Evolutionary conservation across 352 stramenopile genomes (phyloP).

Genomic region (Phytophthora sp.): DNA sequence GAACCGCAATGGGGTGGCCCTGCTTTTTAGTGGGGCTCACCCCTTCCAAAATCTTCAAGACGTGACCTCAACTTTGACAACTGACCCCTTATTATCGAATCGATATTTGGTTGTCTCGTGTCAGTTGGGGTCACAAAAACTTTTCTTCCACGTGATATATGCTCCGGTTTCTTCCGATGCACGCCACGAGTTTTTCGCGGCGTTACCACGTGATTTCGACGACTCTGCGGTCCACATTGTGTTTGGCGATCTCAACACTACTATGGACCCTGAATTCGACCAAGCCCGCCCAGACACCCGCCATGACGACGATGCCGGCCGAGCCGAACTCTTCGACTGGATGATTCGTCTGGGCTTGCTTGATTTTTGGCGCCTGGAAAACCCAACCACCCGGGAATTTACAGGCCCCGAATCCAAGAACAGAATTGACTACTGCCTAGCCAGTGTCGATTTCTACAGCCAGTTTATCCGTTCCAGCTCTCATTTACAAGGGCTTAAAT

Average conservation of each 20-base stretch:
- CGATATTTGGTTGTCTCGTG: too few relatives aligned
- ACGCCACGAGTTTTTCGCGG: neutral
- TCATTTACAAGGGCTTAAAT: neutral
- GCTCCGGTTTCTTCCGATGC: neutral
- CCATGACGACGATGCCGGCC: neutral
- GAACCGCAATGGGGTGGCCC: slow-evolving; percentile 3
- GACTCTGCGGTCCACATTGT: slow-evolving; percentile 1
- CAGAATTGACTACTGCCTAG: slow-evolving; percentile 1
- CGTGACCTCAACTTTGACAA: too few relatives aligned
- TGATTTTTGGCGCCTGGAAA: neutral
- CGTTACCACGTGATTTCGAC: neutral
- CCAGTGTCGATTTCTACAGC: neutral
- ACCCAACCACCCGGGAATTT: slow-evolving; percentile 3
- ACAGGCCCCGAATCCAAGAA: neutral
- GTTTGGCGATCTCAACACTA: slow-evolving; percentile 3
- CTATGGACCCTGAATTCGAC: neutral
- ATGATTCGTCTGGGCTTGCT: neutral
- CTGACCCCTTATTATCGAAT: too few relatives aligned
- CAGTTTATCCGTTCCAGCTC: neutral
- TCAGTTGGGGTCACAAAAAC: too few relatives aligned
- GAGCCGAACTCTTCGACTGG: neutral
- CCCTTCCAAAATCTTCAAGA: neutral
- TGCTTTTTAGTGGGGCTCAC: slow-evolving; percentile 2
- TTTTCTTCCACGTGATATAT: slow-evolving; percentile 22
- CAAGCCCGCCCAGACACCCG: neutral